phyloP scores from a whole-genome alignment of 306 rosid genomes.

The Mimosa bimucronata region DNA sequence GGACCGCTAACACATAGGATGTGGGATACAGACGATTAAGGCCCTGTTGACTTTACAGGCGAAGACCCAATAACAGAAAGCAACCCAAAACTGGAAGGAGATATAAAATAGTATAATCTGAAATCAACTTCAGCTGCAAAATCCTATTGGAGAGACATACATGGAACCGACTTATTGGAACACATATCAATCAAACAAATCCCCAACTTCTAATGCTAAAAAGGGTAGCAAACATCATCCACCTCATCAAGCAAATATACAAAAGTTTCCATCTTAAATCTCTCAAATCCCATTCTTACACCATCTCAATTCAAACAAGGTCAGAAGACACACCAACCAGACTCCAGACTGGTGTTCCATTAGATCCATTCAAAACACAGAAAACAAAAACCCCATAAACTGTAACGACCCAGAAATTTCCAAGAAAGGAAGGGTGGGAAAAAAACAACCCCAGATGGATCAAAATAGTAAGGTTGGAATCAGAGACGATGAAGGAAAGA shows the following conservation, averaged over 20 bases:
- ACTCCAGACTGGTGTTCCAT: neutral
- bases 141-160: conserved; percentile 18
- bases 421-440: neutral
- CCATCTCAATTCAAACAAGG: neutral
- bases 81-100: conserved; percentile 20
- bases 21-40: neutral
- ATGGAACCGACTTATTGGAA: conserved; percentile 4
- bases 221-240: neutral
- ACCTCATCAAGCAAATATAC: neutral
- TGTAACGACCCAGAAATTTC: conserved; percentile 26
- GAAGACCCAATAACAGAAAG: conserved; percentile 23
- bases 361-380: conserved; percentile 39
- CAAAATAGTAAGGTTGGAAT: neutral
- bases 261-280: neutral
- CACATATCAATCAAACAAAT: neutral
- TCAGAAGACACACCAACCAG: conserved; percentile 3
- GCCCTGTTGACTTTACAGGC: neutral
- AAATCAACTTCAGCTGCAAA: conserved; percentile 26
- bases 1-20: conserved; percentile 11
- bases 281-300: neutral
- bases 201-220: neutral
- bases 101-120: conserved; percentile 7
- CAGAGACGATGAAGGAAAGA: neutral
- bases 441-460: neutral
- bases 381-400: conserved; percentile 17